Conservation (phyloP, 257 asterid genomes). For the Schizonepeta tenuifolia region DNA sequence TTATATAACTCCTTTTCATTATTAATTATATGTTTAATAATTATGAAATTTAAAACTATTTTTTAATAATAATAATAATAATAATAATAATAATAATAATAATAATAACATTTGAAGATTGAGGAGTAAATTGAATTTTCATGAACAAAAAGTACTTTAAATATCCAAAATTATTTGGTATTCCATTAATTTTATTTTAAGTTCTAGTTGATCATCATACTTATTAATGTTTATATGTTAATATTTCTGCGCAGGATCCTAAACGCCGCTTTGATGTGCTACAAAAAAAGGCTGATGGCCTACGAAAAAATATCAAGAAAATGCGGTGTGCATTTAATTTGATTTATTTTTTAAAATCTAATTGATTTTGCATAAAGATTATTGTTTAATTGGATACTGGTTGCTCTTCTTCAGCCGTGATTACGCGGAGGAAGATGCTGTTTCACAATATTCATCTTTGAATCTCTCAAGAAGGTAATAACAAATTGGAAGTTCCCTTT, state of each 20-base stretch:
- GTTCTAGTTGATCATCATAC: too few species aligned
- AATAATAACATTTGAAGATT: too few species aligned
- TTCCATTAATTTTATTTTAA: too few species aligned
- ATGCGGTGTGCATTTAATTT: neutral
- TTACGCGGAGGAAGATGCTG: neutral
- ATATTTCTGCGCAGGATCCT: neutral
- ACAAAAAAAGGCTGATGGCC: neutral
- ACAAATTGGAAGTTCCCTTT: neutral
- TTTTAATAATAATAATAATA: too few species aligned
- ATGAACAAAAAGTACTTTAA: neutral
- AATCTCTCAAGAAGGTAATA: neutral
- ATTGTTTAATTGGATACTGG: neutral
- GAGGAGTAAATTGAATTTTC: too few species aligned
- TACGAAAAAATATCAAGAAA: neutral
- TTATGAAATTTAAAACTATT: too few species aligned
- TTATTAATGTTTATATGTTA: too few species aligned
- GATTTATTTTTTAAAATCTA: neutral
- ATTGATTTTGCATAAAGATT: neutral
- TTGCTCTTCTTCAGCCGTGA: neutral
- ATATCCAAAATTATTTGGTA: too few species aligned
- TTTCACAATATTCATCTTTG: neutral
- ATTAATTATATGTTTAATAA: too few species aligned
- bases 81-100: too few species aligned
- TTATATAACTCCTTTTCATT: too few species aligned
- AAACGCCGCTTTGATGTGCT: neutral